These are phyloP conservation scores for Alliaria petiolata DNA, from an alignment of 345 rosid genomes.

Conservation along the genomic window DNA sequence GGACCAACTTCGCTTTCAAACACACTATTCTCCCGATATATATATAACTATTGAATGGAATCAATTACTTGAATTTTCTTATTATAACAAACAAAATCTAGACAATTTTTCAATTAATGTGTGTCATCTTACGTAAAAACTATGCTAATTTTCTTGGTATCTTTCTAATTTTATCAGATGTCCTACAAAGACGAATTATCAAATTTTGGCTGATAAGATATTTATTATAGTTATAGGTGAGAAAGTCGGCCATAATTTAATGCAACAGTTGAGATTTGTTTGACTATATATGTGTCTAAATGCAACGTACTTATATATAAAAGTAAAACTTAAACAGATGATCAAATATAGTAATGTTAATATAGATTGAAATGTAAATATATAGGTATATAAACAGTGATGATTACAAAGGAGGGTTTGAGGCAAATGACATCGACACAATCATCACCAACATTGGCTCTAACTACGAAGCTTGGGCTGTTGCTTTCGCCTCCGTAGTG, in stretches of 20 bases:
- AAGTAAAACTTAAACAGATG: background rate
- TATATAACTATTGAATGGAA: background rate
- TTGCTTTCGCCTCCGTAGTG: slow-evolving; percentile 37
- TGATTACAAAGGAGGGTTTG: slow-evolving; percentile 63
- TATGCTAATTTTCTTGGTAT: too few species aligned
- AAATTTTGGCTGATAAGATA: background rate
- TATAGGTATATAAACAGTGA: slow-evolving; percentile 54
- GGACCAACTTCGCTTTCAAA: too few species aligned
- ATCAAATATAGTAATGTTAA: background rate
- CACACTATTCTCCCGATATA: too few species aligned
- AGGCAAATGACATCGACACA: slow-evolving; percentile 33
- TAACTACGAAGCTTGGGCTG: slow-evolving; percentile 48
- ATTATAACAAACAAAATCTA: background rate
- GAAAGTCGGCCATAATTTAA: slow-evolving; percentile 12
- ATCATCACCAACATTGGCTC: slow-evolving; percentile 47
- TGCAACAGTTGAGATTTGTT: background rate
- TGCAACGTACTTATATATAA: background rate
- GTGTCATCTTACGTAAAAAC: background rate
- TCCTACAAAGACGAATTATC: background rate
- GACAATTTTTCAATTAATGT: background rate
- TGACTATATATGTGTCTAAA: background rate
- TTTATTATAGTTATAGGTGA: background rate
- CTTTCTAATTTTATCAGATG: background rate
- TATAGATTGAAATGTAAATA: background rate
- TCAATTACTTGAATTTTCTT: background rate